Conservation (phyloP, 148 eudicot genomes). For the Diospyros kaki region DNA sequence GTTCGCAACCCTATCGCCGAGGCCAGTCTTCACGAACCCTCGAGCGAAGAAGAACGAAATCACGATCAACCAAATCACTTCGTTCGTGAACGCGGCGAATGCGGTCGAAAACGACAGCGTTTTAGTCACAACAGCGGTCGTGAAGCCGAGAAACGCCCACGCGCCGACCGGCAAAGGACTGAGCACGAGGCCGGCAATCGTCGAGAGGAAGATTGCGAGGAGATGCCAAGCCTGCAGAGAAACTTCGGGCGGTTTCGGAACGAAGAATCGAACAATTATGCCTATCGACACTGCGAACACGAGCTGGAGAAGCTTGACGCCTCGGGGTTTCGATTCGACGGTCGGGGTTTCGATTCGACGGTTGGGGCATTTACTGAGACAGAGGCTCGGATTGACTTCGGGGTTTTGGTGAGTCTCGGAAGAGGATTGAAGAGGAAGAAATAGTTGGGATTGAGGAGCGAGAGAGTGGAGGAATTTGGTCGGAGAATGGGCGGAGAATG, state of each 20-base stretch:
- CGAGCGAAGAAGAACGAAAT: slow-evolving; percentile 85
- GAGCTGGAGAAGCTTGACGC: slow-evolving; percentile 35
- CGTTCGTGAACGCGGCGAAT: slow-evolving; percentile 71
- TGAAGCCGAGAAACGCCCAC: slow-evolving; percentile 68
- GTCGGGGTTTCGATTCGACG: too few species aligned
- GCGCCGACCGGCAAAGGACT: slow-evolving; percentile 34
- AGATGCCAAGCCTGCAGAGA: slow-evolving; percentile 77
- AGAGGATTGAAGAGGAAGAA: too few species aligned
- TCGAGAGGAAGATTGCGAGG: slow-evolving; percentile 67
- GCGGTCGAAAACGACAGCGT: slow-evolving; percentile 69
- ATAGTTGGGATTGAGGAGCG: too few species aligned
- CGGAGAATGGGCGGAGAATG: too few species aligned
- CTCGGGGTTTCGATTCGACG: not conserved
- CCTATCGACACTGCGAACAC: slow-evolving; percentile 21
- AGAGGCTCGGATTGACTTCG: too few species aligned
- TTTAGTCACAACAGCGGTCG: slow-evolving; percentile 45
- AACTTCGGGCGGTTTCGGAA: slow-evolving; percentile 58
- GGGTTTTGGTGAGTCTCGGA: too few species aligned
- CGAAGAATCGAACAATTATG: slow-evolving; percentile 47
- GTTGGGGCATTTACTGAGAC: too few species aligned
- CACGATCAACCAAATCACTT: slow-evolving; percentile 85
- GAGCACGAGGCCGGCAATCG: slow-evolving; percentile 74
- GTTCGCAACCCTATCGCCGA: slow-evolving; percentile 80
- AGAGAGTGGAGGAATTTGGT: too few species aligned
- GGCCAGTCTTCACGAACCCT: slow-evolving; percentile 78